Conservation (phyloP, 2,329 filamentous ascomycete genomes). For the Nothophaeocryptopus gaeumannii region DNA sequence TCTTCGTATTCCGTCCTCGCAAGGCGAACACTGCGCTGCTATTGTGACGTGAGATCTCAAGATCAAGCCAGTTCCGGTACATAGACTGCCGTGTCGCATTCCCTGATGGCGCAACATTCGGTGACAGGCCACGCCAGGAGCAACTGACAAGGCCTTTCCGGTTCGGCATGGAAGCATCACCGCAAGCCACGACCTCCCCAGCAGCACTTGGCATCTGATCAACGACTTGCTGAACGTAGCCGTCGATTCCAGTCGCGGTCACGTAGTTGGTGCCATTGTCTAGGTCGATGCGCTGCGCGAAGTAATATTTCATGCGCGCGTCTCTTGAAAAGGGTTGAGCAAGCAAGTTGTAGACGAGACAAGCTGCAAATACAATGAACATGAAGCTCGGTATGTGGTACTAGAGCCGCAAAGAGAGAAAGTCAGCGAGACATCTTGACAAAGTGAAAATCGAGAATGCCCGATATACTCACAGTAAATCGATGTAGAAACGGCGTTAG, state of each 20-base stretch:
- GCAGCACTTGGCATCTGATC: conserved; percentile 67
- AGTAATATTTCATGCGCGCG: conserved; percentile 81
- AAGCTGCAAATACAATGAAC: conserved; percentile 68
- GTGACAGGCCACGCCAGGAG: conserved; percentile 66
- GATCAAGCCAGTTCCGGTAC: conserved; percentile 58
- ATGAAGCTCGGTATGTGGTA: conserved; percentile 78
- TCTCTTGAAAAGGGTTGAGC: conserved; percentile 84
- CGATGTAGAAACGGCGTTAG: conserved; percentile 82
- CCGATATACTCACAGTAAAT: conserved; percentile 50
- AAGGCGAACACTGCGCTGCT: conserved; percentile 62
- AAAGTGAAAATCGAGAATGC: no score
- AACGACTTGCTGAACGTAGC: conserved; percentile 67
- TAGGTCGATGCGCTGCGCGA: conserved; percentile 77
- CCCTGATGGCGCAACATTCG: conserved; percentile 55
- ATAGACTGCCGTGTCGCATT: conserved; percentile 10
- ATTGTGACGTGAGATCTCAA: conserved; percentile 55
- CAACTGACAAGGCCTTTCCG: conserved; percentile 62
- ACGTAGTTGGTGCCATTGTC: conserved; percentile 67
- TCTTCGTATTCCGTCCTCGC: conserved; percentile 70
- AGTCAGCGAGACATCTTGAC: no score
- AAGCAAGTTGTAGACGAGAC: conserved; percentile 78
- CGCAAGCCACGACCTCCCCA: conserved; percentile 52
- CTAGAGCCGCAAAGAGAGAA: no score
- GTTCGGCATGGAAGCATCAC: conserved; percentile 40
- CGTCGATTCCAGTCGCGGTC: conserved; percentile 64